A percentile compares a stretch with the other conserved stretches of the same genome.
Evolutionary conservation across 768 basidiomycete genomes (phyloP).

Genomic region (Mycena galericulata): DNA sequence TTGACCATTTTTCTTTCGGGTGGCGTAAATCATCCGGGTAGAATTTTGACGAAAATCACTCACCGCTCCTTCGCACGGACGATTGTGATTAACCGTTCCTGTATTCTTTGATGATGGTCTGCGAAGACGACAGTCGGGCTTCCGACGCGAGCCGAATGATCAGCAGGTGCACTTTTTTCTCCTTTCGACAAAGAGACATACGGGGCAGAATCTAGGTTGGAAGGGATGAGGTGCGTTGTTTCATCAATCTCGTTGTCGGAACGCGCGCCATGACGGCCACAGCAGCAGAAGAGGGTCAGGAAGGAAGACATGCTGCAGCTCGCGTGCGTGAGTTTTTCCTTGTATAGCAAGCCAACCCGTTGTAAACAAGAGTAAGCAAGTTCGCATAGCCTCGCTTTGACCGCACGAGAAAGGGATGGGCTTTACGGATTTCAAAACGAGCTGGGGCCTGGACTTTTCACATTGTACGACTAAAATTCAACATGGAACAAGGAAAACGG

Average conservation of each 20-base stretch:
- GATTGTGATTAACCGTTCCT: conserved; percentile 34
- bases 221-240: conserved; percentile 30
- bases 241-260: conserved; percentile 21
- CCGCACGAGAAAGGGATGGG: too few species aligned
- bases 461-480: too few species aligned
- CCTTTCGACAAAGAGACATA: conserved; percentile 8
- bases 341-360: too few species aligned
- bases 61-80: conserved; percentile 42
- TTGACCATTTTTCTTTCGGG: conserved; percentile 41
- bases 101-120: conserved; percentile 63
- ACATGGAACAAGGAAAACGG: too few species aligned
- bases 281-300: conserved; percentile 30
- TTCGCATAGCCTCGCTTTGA: too few species aligned
- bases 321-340: neutral
- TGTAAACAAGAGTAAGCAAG: too few species aligned
- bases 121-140: conserved; percentile 54
- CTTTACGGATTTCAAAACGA: too few species aligned
- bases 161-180: conserved; percentile 40
- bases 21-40: neutral
- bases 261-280: conserved; percentile 8
- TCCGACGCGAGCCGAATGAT: conserved; percentile 12
- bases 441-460: too few species aligned
- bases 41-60: conserved; percentile 8
- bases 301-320: conserved; percentile 27
- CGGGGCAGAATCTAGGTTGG: conserved; percentile 27